Percentiles rank a stretch among this genome's conserved stretches.
phyloP scores from a whole-genome alignment of 2,329 filamentous ascomycete genomes.

The Xylaria sp. region DNA sequence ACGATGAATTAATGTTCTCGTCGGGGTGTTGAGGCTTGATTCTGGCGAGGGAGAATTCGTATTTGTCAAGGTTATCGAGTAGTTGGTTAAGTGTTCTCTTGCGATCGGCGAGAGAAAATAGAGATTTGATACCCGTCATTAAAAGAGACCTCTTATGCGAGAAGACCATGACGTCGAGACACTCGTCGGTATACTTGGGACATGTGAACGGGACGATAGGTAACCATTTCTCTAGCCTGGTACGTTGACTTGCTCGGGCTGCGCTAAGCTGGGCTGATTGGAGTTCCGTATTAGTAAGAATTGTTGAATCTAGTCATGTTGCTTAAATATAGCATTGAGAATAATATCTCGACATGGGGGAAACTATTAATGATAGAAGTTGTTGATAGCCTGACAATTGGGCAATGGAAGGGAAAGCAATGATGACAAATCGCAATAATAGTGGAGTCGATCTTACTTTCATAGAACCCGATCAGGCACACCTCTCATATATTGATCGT shows the following conservation, averaged over 20 bases:
- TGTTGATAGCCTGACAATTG: not conserved
- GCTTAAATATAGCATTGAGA: not conserved
- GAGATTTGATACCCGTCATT: not conserved
- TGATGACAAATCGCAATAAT: not conserved
- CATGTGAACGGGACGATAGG: not conserved
- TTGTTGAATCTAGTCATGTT: not conserved
- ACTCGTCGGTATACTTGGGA: not conserved
- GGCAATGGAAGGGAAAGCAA: not conserved
- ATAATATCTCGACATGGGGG: not conserved
- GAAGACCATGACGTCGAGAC: conserved; percentile 6
- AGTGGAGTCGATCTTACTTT: not conserved
- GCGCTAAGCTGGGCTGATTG: not conserved
- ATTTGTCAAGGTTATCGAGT: conserved; percentile 6
- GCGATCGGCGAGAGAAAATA: not conserved
- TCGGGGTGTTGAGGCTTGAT: not conserved
- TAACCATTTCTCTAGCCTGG: not conserved
- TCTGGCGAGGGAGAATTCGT: not conserved
- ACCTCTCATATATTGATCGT: conserved; percentile 11
- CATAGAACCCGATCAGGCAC: conserved; percentile 9
- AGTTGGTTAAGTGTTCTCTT: not conserved
- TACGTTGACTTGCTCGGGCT: conserved; percentile 2
- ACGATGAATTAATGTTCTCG: not conserved
- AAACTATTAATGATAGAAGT: not conserved
- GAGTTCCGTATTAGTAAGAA: not conserved
- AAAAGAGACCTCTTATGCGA: not conserved